Percentiles rank a stretch among this genome's conserved stretches.
Evolutionary conservation across 768 basidiomycete genomes (phyloP).

Genomic region (Amanita jacksonii): DNA sequence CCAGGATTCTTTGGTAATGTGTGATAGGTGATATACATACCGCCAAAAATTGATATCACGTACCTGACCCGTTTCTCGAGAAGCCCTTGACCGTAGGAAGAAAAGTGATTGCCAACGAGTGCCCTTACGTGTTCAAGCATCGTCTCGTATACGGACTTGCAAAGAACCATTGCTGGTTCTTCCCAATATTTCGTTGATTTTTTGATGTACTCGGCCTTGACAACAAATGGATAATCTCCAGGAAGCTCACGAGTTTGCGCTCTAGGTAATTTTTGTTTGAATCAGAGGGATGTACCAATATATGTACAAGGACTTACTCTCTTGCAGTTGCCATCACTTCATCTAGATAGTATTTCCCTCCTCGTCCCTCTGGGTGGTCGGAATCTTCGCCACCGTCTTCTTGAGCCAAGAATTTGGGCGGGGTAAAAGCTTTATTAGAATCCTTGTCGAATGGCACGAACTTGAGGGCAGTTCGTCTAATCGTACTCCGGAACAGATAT

Average conservation of each 20-base stretch:
- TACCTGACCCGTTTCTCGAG: slow-evolving; percentile 1
- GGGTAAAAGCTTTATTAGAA: slow-evolving; percentile 8
- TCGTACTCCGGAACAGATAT: slow-evolving; percentile 33
- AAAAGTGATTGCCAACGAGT: slow-evolving; percentile 3
- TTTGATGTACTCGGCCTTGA: slow-evolving; percentile 3
- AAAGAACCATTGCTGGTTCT: background rate
- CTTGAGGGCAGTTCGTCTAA: slow-evolving; percentile 44
- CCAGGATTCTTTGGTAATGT: background rate
- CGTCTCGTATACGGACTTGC: background rate
- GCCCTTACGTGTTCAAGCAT: background rate
- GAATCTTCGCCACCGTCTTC: slow-evolving; percentile 15
- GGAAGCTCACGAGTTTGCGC: background rate
- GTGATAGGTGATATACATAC: background rate
- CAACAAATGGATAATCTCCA: slow-evolving; percentile 5
- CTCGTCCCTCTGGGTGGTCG: too few species aligned
- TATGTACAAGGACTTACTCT: slow-evolving; percentile 13
- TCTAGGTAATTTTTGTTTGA: background rate
- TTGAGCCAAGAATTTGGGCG: slow-evolving; percentile 16
- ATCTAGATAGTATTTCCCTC: slow-evolving; percentile 16
- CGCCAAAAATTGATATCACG: background rate
- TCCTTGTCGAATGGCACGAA: slow-evolving; percentile 40
- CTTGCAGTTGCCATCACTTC: slow-evolving; percentile 16
- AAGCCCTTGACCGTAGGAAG: background rate
- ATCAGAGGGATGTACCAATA: background rate
- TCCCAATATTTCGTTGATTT: background rate